Evolutionary conservation across 139 green algal genomes (phyloP).

Genomic region (Marvania coccoides): DNA sequence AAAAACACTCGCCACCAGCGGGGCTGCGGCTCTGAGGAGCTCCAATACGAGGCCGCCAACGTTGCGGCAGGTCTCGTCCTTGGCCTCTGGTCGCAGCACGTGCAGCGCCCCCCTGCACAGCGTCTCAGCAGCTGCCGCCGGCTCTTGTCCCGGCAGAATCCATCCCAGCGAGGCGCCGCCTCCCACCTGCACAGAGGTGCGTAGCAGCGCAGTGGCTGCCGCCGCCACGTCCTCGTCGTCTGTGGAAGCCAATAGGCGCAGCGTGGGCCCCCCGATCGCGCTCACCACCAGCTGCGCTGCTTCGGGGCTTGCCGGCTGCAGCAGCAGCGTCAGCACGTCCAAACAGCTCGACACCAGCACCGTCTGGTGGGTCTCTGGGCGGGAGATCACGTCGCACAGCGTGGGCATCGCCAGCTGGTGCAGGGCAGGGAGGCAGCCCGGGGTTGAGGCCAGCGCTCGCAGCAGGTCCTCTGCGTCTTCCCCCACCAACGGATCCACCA

Average conservation of each 20-base stretch:
- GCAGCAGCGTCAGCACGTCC: constrained; percentile 50
- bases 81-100: constrained; percentile 33
- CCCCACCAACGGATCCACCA: constrained; percentile 60
- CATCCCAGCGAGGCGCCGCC: constrained; percentile 29
- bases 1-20: constrained; percentile 14
- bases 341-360: constrained; percentile 49
- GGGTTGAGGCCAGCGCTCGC: constrained; percentile 33
- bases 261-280: constrained; percentile 14
- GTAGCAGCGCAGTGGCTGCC: constrained; percentile 17
- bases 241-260: constrained; percentile 16
- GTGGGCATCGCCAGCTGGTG: constrained; percentile 34
- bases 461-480: constrained; percentile 47
- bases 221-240: constrained; percentile 41
- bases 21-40: constrained; percentile 34
- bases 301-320: constrained; percentile 17
- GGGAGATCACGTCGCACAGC: constrained; percentile 32
- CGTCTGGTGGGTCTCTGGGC: constrained; percentile 9
- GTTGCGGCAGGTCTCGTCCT: constrained; percentile 27
- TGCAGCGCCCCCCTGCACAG: constrained; percentile 25
- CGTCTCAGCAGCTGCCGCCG: constrained; percentile 9
- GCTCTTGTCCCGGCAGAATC: constrained; percentile 1
- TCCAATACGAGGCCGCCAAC: constrained; percentile 33
- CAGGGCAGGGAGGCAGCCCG: constrained; percentile 33
- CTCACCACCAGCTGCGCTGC: constrained; percentile 28
- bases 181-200: constrained; percentile 24